These are phyloP conservation scores for Populus tomentosa DNA, from an alignment of 441 rosid genomes.

Conservation along the genomic window DNA sequence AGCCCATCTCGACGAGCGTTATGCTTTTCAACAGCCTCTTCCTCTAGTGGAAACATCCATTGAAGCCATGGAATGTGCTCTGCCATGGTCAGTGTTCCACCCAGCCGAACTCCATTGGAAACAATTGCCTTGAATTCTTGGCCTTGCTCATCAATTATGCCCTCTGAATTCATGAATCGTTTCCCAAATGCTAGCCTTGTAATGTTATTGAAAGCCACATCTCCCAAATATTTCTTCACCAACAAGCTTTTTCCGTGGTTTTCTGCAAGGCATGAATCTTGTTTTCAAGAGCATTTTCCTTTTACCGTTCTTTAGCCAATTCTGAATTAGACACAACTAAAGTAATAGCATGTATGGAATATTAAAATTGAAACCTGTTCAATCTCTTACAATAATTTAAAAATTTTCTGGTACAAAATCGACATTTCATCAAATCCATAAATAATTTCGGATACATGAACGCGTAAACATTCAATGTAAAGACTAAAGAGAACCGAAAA, in stretches of 20 bases:
- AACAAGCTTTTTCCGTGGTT: conserved; percentile 40
- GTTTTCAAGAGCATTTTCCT: neutral
- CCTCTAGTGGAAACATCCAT: conserved; percentile 85
- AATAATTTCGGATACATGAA: too few relatives aligned
- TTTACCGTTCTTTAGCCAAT: neutral
- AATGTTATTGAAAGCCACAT: conserved; percentile 90
- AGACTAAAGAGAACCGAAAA: too few relatives aligned
- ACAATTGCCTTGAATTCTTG: conserved; percentile 75
- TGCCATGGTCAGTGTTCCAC: conserved; percentile 72
- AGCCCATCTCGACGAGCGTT: conserved; percentile 65
- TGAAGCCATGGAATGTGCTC: conserved; percentile 93
- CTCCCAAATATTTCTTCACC: conserved; percentile 64
- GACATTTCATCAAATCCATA: too few relatives aligned
- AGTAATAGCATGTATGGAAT: too few relatives aligned
- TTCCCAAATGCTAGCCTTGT: conserved; percentile 93
- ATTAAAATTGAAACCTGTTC: too few relatives aligned
- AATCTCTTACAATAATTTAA: too few relatives aligned
- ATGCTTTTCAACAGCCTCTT: conserved; percentile 65
- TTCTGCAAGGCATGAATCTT: conserved; percentile 31
- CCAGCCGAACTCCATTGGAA: conserved; percentile 67
- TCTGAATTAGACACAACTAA: neutral
- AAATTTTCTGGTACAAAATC: too few relatives aligned
- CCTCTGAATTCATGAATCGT: conserved; percentile 65
- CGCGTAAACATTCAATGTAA: too few relatives aligned
- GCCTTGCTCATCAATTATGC: conserved; percentile 76